Evolutionary conservation across 768 basidiomycete species (phyloP), one percentile per base, ranked within the genome.

Genomic region (Rossbeevera mucosa): DNA sequence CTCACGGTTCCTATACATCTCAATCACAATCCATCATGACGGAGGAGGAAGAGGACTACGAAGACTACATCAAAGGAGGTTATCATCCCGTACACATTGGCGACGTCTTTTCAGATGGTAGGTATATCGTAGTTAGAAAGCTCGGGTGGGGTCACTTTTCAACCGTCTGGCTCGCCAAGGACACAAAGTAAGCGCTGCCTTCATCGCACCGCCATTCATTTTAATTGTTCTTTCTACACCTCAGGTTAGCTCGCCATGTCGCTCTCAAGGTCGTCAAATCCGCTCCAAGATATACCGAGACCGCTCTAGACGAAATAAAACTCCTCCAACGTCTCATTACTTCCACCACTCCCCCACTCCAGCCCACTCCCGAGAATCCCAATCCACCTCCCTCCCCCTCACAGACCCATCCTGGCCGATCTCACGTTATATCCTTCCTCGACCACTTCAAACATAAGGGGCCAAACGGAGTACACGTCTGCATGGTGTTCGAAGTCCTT

Each of bases 261-360:
- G 96, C 96, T 13, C 86, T 99, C 68, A 99, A 99, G 72, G 91
- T 99, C 64, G 96, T 99, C 70, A 99, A 98, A 72, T 96, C 94
- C 14, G 96, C 95, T 0, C 84, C 87, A 0, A 79, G 96, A 45
- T 99, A 99, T 71, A 99, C 95, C 1, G 95, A 99, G 67, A 99
- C 96, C 0, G 96, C 96, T 0, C 76, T 98, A 29, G 96, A 99
- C 74, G 96, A 99, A 74, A 98, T 99, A 74, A 97, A 97, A 68
- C 87, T 99, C 2, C 81, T 97, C 18, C 94, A 97, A 63, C 87
- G 94, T 7, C 85, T 97, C 59, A 94, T 95, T 71, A 89, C 89
- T 7, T 91, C 92, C 18, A 76, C 84, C 54, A 74, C 81, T 0
- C 85, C 83, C 0, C 79, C 79, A 21, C 65, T 76, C 29, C 66